Base-by-base conservation (phyloP, 1,284 basidiomycete species). In the Ganoderma boninense region DNA sequence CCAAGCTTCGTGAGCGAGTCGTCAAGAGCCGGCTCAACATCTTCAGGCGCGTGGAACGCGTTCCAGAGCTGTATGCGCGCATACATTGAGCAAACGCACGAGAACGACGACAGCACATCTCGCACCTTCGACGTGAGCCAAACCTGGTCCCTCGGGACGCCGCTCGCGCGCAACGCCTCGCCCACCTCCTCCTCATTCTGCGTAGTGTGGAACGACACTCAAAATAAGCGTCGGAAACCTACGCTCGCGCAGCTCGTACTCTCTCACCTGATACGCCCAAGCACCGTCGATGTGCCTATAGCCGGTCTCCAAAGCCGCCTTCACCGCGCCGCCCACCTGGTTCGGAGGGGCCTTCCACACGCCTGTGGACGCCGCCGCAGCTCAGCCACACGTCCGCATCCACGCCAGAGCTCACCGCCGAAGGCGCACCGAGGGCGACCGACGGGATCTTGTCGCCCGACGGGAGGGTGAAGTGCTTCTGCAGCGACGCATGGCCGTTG, bases 231-330 rank as follows among this genome's bases (percentile, higher is more conserved):
- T n/a, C 32, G 1, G 11, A 40, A 11, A 29, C 20, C 46, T 23
- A 38, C 42, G 18, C 57, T 1, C 2, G 23, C 23, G 23, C 20
- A 46, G n/a, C 18, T 49, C n/a, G 10, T 11, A 74, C 80, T 8
- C 59, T 88, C 89, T 8, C 59, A 88, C 89, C 56, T 85, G 77
- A 76, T 94, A 95, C 61, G 87, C 85, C 87, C 90, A 91, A 46
- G 92, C 94, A 46, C 87, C 90, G 77, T 95, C 94, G 65, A 96
- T 91, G 80, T 95, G 93, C 71, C 89, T 85, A 78, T 93, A 94
- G 0, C 92, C 90, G 10, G 85, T 80, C 35, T 84, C 81, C 69
- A 92, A 78, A 2, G 90, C 91, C 7, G 85, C 82, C 84, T 87
- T 88, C 57, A 92, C 89, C 16, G 91, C 90, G 6, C 79, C 77